phyloP scores from a whole-genome alignment of 352 stramenopile genomes.

The Globisporangium megalacanthum region DNA sequence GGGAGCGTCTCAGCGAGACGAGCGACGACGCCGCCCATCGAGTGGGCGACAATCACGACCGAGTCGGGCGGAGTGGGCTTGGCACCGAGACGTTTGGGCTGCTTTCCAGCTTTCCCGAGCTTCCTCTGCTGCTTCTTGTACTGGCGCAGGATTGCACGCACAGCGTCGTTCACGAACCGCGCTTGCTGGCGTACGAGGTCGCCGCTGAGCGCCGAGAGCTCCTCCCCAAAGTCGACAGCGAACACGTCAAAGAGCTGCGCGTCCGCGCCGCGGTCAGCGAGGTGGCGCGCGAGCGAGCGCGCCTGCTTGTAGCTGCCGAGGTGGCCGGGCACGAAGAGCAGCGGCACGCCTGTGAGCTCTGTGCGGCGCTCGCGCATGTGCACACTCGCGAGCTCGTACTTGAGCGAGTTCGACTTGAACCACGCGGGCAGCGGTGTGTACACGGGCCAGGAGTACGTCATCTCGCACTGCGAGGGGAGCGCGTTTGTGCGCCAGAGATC shows the following conservation, averaged over 20 bases:
- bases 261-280: slow-evolving; percentile 43
- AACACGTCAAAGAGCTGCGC: slow-evolving; percentile 70
- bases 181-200: slow-evolving; percentile 65
- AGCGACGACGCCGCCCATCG: slow-evolving; percentile 78
- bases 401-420: slow-evolving; percentile 30
- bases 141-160: slow-evolving; percentile 60
- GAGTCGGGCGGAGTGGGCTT: slow-evolving; percentile 30
- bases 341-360: slow-evolving; percentile 52
- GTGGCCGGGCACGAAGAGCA: slow-evolving; percentile 82
- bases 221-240: slow-evolving; percentile 68
- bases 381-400: slow-evolving; percentile 63
- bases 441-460: slow-evolving; percentile 85
- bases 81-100: slow-evolving; percentile 14
- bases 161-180: slow-evolving; percentile 67
- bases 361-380: slow-evolving; percentile 54
- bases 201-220: slow-evolving; percentile 67
- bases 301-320: slow-evolving; percentile 84
- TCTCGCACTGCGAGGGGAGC: slow-evolving; percentile 52
- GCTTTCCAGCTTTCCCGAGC: background rate
- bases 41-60: slow-evolving; percentile 78
- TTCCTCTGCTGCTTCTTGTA: slow-evolving; percentile 67
- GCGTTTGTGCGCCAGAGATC: slow-evolving; percentile 33
- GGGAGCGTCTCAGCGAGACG: slow-evolving; percentile 56
- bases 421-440: slow-evolving; percentile 50
- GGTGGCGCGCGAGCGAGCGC: slow-evolving; percentile 66